A percentile compares a stretch with the other conserved stretches of the same genome.
These are phyloP conservation scores for Zygnema cylindricum DNA, from an alignment of 139 green algal species.

Conservation along the genomic window DNA sequence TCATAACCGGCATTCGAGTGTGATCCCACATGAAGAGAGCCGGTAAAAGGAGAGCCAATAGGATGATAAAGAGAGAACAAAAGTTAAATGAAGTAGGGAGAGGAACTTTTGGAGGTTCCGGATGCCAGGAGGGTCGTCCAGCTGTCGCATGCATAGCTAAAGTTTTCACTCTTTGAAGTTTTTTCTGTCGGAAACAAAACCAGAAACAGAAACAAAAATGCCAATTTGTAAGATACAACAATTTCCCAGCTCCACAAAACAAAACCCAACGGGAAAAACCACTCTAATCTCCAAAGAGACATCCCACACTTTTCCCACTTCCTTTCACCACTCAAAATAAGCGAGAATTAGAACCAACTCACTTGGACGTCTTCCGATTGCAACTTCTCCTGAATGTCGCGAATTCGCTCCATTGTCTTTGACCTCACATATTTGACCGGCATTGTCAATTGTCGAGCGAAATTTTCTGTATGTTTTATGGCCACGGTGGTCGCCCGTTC, in stretches of 20 bases:
- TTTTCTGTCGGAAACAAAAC: background rate
- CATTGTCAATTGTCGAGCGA: constrained; percentile 29
- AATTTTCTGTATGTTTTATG: constrained; percentile 19
- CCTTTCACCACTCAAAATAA: background rate
- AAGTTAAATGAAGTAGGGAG: constrained; percentile 24
- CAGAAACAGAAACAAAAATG: background rate
- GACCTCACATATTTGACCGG: background rate
- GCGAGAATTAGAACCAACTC: background rate
- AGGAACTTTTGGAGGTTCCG: constrained; percentile 5
- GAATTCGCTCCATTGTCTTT: background rate
- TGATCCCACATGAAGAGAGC: constrained; percentile 2
- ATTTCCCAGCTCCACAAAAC: too few species aligned
- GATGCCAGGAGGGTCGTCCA: constrained; percentile 29
- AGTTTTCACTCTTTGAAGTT: background rate
- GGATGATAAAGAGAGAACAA: constrained; percentile 26
- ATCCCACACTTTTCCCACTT: too few species aligned
- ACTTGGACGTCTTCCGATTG: background rate
- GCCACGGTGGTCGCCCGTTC: constrained; percentile 27
- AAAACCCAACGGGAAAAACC: too few species aligned
- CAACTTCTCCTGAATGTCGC: background rate
- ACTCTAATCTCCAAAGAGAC: too few species aligned
- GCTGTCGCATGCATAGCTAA: background rate
- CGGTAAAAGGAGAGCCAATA: constrained; percentile 9
- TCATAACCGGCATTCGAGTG: too few species aligned
- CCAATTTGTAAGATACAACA: background rate